Evolutionary conservation across 106 monocot genomes (phyloP).

Genomic region (Agapanthus africanus): DNA sequence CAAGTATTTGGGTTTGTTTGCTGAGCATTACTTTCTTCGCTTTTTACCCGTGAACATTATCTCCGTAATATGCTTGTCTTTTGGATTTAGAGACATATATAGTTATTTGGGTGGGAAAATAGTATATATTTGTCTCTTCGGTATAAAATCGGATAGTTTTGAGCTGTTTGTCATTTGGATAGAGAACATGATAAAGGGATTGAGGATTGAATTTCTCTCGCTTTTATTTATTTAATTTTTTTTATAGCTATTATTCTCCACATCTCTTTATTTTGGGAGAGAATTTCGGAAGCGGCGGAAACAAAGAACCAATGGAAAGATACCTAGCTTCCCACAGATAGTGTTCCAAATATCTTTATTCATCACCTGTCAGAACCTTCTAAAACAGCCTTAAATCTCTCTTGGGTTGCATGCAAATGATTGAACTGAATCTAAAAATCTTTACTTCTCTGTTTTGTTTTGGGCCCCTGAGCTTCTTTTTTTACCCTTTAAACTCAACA

Average conservation of each 20-base stretch:
- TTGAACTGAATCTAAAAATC: constrained; percentile 48
- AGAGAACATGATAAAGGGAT: neutral
- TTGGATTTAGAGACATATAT: neutral
- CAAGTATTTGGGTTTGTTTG: neutral
- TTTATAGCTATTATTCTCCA: neutral
- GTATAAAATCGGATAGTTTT: neutral
- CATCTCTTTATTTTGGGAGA: neutral
- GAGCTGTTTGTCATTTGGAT: neutral
- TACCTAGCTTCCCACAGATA: constrained; percentile 45
- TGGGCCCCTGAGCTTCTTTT: constrained; percentile 24
- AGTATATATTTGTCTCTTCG: neutral
- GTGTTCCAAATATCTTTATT: constrained; percentile 48
- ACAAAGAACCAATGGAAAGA: constrained; percentile 1
- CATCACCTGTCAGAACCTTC: constrained; percentile 47
- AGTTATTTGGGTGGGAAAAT: neutral
- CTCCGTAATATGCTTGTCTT: neutral
- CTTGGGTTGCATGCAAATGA: constrained; percentile 27
- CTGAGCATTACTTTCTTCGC: neutral
- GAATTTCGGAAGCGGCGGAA: neutral
- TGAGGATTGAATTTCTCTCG: too few relatives aligned
- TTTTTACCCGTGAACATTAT: neutral
- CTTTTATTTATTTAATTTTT: too few relatives aligned
- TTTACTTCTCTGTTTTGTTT: constrained; percentile 10
- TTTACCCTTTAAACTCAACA: constrained; percentile 16
- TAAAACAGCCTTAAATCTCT: constrained; percentile 52